phyloP scores from a whole-genome alignment of 2,329 filamentous ascomycete genomes.

The Cladosporium sphaerospermum region DNA sequence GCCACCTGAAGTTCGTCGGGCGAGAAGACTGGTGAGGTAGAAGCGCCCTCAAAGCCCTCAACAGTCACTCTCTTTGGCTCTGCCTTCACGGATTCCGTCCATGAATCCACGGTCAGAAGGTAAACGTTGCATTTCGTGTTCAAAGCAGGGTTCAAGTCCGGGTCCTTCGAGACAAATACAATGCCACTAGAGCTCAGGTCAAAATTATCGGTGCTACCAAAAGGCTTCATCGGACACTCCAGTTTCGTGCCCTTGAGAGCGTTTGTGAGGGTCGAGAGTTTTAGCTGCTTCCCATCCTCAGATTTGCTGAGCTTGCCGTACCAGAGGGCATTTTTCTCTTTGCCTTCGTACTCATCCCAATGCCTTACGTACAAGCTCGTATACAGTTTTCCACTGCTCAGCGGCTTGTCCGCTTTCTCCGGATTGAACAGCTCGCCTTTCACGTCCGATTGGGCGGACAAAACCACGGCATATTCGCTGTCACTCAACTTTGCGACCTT shows the following conservation, averaged over 20 bases:
- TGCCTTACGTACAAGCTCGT: conserved; percentile 48
- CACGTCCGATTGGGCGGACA: conserved; percentile 58
- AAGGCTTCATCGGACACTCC: conserved; percentile 66
- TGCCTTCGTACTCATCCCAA: conserved; percentile 54
- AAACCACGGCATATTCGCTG: conserved; percentile 39
- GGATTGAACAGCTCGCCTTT: conserved; percentile 58
- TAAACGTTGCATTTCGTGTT: conserved; percentile 81
- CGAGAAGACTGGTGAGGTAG: conserved; percentile 64
- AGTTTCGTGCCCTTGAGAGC: conserved; percentile 54
- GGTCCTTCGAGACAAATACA: conserved; percentile 70
- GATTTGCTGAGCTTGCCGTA: conserved; percentile 52
- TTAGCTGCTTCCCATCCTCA: conserved; percentile 26
- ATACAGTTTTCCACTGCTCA: conserved; percentile 42
- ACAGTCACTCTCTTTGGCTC: conserved; percentile 51
- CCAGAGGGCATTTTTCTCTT: conserved; percentile 67
- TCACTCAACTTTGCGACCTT: conserved; percentile 37
- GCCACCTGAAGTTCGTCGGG: conserved; percentile 63
- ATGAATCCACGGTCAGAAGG: conserved; percentile 59
- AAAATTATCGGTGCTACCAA: conserved; percentile 75
- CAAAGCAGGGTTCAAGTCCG: conserved; percentile 61
- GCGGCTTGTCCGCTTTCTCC: conserved; percentile 42
- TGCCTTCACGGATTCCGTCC: conserved; percentile 48
- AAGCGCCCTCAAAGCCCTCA: conserved; percentile 58
- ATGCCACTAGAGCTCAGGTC: conserved; percentile 63
- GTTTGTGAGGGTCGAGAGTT: conserved; percentile 51